These are phyloP conservation scores for Aureobasidium sp. DNA, from an alignment of 2,329 filamentous ascomycete genomes.

Conservation along the genomic window DNA sequence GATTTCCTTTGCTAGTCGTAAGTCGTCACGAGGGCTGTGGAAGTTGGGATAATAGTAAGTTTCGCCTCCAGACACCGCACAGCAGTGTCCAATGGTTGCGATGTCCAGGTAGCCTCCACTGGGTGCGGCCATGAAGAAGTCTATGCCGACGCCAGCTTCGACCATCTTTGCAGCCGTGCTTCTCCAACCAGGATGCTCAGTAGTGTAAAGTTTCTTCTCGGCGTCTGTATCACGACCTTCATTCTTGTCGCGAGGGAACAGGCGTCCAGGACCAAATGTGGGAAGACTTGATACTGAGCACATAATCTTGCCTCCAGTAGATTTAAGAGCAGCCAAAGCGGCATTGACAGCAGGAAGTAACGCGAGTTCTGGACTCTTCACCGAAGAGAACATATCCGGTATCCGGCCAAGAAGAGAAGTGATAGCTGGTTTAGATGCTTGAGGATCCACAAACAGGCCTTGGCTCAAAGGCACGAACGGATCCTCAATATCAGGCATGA, in stretches of 20 bases:
- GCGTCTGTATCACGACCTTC: constrained; percentile 84
- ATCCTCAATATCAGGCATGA: constrained; percentile 96
- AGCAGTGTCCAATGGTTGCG: constrained; percentile 61
- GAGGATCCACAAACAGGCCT: constrained; percentile 88
- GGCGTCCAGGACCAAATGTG: constrained; percentile 78
- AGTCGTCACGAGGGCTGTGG: constrained; percentile 72
- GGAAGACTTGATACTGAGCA: constrained; percentile 82
- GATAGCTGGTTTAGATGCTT: constrained; percentile 81
- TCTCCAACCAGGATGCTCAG: constrained; percentile 81
- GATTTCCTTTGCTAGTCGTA: constrained; percentile 78
- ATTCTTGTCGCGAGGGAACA: constrained; percentile 80
- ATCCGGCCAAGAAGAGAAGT: constrained; percentile 75
- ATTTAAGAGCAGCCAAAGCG: constrained; percentile 70
- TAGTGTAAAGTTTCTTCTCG: constrained; percentile 84
- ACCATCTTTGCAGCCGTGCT: constrained; percentile 84
- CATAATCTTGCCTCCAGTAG: constrained; percentile 85
- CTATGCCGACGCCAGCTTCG: constrained; percentile 73
- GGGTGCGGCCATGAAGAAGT: constrained; percentile 91
- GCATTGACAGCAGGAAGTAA: constrained; percentile 77
- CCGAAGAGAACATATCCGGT: constrained; percentile 74
- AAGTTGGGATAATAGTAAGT: constrained; percentile 98
- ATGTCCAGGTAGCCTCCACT: constrained; percentile 88
- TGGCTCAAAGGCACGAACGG: constrained; percentile 89
- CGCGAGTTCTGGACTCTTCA: constrained; percentile 87
- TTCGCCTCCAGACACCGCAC: constrained; percentile 86